These are phyloP conservation scores for Pichia heedii DNA, from an alignment of 805 yeast species.

Conservation along the genomic window DNA sequence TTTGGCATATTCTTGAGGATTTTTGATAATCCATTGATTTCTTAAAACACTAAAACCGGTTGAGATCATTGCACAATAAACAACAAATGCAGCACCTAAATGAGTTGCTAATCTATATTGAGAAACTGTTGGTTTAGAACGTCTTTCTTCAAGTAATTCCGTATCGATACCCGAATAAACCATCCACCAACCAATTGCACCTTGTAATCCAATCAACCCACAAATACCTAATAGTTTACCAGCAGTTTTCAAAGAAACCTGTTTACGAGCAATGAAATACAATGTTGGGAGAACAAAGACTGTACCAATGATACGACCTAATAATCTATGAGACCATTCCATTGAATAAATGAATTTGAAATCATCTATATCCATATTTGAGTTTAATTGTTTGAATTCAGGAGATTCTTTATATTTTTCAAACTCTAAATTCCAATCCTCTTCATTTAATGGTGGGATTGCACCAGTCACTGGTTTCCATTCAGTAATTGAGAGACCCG, in stretches of 20 bases:
- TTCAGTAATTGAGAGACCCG: slow-evolving; percentile 92
- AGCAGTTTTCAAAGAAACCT: slow-evolving; percentile 59
- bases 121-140: slow-evolving; percentile 93
- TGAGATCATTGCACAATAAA: slow-evolving; percentile 84
- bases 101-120: slow-evolving; percentile 93
- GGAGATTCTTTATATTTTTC: slow-evolving; percentile 76
- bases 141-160: slow-evolving; percentile 65
- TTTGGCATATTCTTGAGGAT: slow-evolving; percentile 49
- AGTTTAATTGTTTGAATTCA: slow-evolving; percentile 81
- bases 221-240: slow-evolving; percentile 63
- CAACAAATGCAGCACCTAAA: slow-evolving; percentile 81
- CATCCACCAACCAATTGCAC: slow-evolving; percentile 99
- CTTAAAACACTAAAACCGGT: slow-evolving; percentile 79
- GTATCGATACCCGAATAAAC: slow-evolving; percentile 90
- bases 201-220: slow-evolving; percentile 80
- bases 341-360: slow-evolving; percentile 89
- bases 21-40: slow-evolving; percentile 59
- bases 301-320: slow-evolving; percentile 87
- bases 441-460: slow-evolving; percentile 73
- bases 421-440: slow-evolving; percentile 84
- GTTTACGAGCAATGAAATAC: slow-evolving; percentile 62
- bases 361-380: slow-evolving; percentile 83
- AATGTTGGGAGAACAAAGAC: slow-evolving; percentile 77
- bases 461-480: slow-evolving; percentile 98
- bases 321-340: slow-evolving; percentile 96